These are phyloP conservation scores for Ophiostoma triangulosporum DNA, from an alignment of 2,329 filamentous ascomycete genomes.

Conservation along the genomic window DNA sequence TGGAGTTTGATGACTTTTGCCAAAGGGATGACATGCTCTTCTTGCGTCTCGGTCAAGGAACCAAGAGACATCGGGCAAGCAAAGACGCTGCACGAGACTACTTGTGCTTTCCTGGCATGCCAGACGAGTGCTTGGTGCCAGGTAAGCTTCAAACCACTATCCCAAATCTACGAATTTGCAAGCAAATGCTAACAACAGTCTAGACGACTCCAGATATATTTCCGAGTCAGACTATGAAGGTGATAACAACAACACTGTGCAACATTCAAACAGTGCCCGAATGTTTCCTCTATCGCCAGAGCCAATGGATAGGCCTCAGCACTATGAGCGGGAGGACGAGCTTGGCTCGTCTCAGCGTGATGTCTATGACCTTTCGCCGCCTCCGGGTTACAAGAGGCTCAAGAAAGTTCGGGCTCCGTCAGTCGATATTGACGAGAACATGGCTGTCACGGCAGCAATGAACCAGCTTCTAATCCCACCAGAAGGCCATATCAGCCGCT, in stretches of 20 bases:
- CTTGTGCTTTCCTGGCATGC: neutral
- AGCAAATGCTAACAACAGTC: too few species aligned
- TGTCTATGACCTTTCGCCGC: slow-evolving; percentile 8
- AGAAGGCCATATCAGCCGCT: neutral
- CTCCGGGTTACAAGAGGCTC: slow-evolving; percentile 12
- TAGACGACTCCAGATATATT: neutral
- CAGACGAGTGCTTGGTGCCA: neutral
- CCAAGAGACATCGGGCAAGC: neutral
- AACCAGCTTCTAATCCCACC: neutral
- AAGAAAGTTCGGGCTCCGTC: neutral
- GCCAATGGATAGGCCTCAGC: neutral
- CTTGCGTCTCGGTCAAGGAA: slow-evolving; percentile 3
- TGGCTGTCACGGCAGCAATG: neutral
- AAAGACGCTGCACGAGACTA: neutral
- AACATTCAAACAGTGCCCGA: neutral
- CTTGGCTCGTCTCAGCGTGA: neutral
- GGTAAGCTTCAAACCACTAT: neutral
- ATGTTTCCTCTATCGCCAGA: neutral
- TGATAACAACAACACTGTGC: neutral
- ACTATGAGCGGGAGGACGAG: neutral
- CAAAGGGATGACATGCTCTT: slow-evolving; percentile 1
- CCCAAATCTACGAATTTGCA: too few species aligned
- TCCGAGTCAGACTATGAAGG: neutral
- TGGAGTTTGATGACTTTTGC: neutral
- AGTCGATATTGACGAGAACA: neutral